Evolutionary conservation across 2,329 filamentous ascomycete genomes (phyloP).

Genomic region (Zymoseptoria brevis): DNA sequence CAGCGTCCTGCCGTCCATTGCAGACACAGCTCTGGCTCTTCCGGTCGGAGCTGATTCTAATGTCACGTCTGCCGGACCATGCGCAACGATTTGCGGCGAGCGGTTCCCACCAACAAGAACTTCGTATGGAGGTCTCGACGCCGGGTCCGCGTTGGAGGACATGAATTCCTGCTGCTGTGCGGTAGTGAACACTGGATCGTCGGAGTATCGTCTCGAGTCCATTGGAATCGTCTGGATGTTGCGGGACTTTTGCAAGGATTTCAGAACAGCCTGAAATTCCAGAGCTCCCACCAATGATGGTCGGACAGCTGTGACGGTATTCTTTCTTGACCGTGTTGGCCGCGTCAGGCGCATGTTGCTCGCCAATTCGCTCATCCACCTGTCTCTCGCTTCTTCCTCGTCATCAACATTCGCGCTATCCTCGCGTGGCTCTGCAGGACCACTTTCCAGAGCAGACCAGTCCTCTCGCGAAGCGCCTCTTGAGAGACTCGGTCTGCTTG

Average conservation of each 20-base stretch:
- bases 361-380: slow-evolving; percentile 69
- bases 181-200: slow-evolving; percentile 46
- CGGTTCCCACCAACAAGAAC: slow-evolving; percentile 11
- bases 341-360: slow-evolving; percentile 87
- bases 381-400: slow-evolving; percentile 55
- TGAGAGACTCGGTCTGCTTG: slow-evolving; percentile 32
- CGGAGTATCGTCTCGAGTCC: slow-evolving; percentile 60
- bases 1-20: slow-evolving; percentile 47
- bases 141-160: slow-evolving; percentile 43
- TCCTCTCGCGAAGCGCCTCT: slow-evolving; percentile 53
- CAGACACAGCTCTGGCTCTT: slow-evolving; percentile 48
- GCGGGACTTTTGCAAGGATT: slow-evolving; percentile 74
- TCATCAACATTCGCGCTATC: slow-evolving; percentile 55
- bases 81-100: slow-evolving; percentile 6
- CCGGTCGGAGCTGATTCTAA: slow-evolving; percentile 20
- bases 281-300: slow-evolving; percentile 88
- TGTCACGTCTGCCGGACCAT: not conserved
- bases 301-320: slow-evolving; percentile 73
- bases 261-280: slow-evolving; percentile 84
- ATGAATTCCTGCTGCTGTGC: slow-evolving; percentile 39
- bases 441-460: slow-evolving; percentile 52
- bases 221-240: slow-evolving; percentile 66
- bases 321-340: slow-evolving; percentile 59
- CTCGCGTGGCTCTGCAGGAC: slow-evolving; percentile 33
- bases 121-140: slow-evolving; percentile 12